phyloP scores from a whole-genome alignment of 768 basidiomycete species.

The Boletus barrowsii region DNA sequence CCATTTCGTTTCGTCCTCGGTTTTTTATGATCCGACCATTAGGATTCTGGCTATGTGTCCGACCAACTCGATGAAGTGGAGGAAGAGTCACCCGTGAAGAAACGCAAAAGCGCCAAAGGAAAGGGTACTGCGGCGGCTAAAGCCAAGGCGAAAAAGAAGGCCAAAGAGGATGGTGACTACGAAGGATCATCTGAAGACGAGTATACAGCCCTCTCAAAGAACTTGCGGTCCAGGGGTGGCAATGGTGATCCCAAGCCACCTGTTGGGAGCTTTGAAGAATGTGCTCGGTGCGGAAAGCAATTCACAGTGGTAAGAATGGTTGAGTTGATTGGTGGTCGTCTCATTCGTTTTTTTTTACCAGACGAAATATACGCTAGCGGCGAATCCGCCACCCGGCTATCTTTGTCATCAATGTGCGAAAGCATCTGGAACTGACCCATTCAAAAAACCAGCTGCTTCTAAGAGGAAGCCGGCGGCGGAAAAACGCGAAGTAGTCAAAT shows the following conservation, averaged over 20 bases:
- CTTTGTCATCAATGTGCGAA: conserved; percentile 86
- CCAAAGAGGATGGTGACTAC: conserved; percentile 47
- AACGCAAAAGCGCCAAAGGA: conserved; percentile 51
- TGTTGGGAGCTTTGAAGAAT: conserved; percentile 75
- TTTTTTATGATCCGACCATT: background rate
- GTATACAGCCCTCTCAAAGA: conserved; percentile 64
- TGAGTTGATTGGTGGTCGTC: background rate
- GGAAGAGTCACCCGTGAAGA: conserved; percentile 44
- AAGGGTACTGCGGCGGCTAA: conserved; percentile 40
- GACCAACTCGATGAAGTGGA: conserved; percentile 72
- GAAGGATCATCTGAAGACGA: conserved; percentile 58
- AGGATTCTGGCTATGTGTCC: conserved; percentile 54
- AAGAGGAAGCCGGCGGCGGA: conserved; percentile 62
- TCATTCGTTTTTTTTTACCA: conserved; percentile 25
- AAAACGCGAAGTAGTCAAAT: conserved; percentile 62
- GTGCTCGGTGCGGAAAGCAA: conserved; percentile 76
- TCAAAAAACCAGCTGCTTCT: conserved; percentile 70
- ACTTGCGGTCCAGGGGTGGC: conserved; percentile 35
- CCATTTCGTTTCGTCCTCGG: background rate
- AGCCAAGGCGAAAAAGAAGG: conserved; percentile 36
- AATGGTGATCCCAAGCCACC: conserved; percentile 49
- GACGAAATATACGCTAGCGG: conserved; percentile 86
- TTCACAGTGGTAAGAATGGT: conserved; percentile 77
- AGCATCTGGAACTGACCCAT: conserved; percentile 73
- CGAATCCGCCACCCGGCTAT: conserved; percentile 66